Evolutionary conservation across 768 basidiomycete species (phyloP), one percentile per base, ranked within the genome.

Genomic region (Tulasnella sp.): DNA sequence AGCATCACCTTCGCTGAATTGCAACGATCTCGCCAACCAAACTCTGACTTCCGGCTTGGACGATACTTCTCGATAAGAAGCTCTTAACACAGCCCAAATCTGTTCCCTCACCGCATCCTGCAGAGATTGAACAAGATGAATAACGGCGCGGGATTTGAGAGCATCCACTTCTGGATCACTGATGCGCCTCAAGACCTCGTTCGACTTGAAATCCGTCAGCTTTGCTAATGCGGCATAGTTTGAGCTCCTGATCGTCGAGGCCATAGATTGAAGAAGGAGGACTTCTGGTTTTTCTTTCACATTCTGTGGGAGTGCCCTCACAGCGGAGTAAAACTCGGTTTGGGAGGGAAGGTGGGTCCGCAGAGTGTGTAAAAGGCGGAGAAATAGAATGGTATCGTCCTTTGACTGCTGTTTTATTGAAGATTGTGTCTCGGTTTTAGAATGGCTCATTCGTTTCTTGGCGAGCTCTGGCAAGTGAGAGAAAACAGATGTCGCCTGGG

Each of bases 401-500:
- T 35, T 25, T 5, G 46, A 25, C 33, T 24, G 37, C 10, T 10
- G 33, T 24, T 31, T 35, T 8, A 13, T 19, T 9, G 33, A 16
- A 25, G 8, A 31, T 31, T 5, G 20, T 25, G 8, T 42, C 5
- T 22, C n/a, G 16, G 43, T 9, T 31, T 5, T 27, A 25, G 43
- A 6, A 12, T 20, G 27, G 22, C 6, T 5, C 28, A 31, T 12
- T 22, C 31, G 25, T 39, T 25, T 40, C 12, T 20, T 27, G 6
- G 13, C 12, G 8, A 50, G 25, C n/a, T 42, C 48, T 28, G 48
- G 48, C 9, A 40, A n/a, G 28, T 50, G 48, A 39, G 34, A 22
- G 15, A 50, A 32, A 25, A 42, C 19, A 4, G 48, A 50, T 2
- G 48, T 50, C 22, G 48, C 39, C n/a, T 50, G 48, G 16, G 48